A percentile compares a stretch with the other conserved stretches of the same genome.
These are phyloP conservation scores for Prunus mume DNA, from an alignment of 306 rosid genomes.

Conservation along the genomic window DNA sequence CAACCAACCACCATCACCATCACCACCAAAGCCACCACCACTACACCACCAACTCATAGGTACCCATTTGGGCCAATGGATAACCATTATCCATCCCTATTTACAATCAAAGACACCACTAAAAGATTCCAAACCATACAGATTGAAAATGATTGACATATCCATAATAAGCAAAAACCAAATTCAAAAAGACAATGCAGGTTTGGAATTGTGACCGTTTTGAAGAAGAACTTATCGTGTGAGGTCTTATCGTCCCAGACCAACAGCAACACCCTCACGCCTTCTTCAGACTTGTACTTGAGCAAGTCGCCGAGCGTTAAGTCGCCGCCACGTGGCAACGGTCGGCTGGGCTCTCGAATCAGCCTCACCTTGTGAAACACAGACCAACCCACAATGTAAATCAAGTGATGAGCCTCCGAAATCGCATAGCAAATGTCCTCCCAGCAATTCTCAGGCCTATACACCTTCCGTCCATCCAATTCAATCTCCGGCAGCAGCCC, in stretches of 20 bases:
- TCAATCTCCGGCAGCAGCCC: slow-evolving; percentile 45
- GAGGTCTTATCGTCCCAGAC: slow-evolving; percentile 98
- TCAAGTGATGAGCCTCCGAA: slow-evolving; percentile 86
- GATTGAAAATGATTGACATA: not conserved
- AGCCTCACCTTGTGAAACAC: slow-evolving; percentile 68
- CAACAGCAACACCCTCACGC: slow-evolving; percentile 74
- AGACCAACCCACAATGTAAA: slow-evolving; percentile 86
- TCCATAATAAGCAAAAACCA: not conserved
- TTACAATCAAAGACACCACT: not conserved
- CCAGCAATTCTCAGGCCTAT: slow-evolving; percentile 67
- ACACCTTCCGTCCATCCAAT: slow-evolving; percentile 56
- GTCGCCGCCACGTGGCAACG: slow-evolving; percentile 63
- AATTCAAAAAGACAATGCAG: not conserved
- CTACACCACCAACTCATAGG: too few relatives aligned
- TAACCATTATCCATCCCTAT: too few relatives aligned
- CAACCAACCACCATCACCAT: too few relatives aligned
- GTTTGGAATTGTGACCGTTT: slow-evolving; percentile 46
- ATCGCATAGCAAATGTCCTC: slow-evolving; percentile 91
- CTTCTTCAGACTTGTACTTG: slow-evolving; percentile 90
- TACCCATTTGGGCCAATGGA: too few relatives aligned
- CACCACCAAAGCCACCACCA: too few relatives aligned
- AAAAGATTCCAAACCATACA: not conserved
- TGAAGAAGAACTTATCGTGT: slow-evolving; percentile 51
- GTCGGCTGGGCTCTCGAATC: slow-evolving; percentile 63
- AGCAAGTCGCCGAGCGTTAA: slow-evolving; percentile 88